Evolutionary conservation across 805 yeast species (phyloP).

Genomic region (Wilhelminamyces savonicus): DNA sequence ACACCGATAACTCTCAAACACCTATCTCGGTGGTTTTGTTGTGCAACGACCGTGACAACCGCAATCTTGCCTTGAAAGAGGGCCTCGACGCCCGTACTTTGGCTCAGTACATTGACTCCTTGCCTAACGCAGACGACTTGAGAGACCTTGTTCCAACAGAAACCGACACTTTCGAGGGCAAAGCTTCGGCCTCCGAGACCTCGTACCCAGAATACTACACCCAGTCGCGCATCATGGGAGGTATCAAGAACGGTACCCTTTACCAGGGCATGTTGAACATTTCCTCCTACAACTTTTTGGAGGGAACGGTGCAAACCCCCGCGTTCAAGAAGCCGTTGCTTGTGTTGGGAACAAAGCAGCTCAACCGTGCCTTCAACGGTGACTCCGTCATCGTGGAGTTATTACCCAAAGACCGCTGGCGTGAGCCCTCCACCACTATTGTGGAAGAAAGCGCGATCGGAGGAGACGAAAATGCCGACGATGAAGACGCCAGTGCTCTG

Average conservation of each 20-base stretch:
- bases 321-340: conserved; percentile 77
- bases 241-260: conserved; percentile 78
- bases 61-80: conserved; percentile 48
- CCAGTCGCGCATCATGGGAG: conserved; percentile 82
- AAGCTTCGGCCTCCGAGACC: conserved; percentile 42
- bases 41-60: conserved; percentile 73
- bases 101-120: conserved; percentile 60
- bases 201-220: conserved; percentile 74
- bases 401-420: conserved; percentile 82
- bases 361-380: conserved; percentile 89
- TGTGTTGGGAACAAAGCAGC: conserved; percentile 72
- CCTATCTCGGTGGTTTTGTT: conserved; percentile 49
- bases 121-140: conserved; percentile 69
- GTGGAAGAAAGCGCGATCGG: conserved; percentile 68
- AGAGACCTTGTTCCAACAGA: conserved; percentile 70
- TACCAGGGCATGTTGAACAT: conserved; percentile 80
- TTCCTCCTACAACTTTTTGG: conserved; percentile 81
- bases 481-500: conserved; percentile 13
- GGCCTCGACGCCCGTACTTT: conserved; percentile 52
- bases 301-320: conserved; percentile 71
- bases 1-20: conserved; percentile 17
- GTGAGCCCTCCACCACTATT: conserved; percentile 72
- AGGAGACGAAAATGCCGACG: conserved; percentile 55
- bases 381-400: conserved; percentile 89
- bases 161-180: conserved; percentile 29